Evolutionary conservation across 257 asterid genomes (phyloP), one percentile per base, ranked within the genome.

Genomic region (Jaltomata sinuosa): DNA sequence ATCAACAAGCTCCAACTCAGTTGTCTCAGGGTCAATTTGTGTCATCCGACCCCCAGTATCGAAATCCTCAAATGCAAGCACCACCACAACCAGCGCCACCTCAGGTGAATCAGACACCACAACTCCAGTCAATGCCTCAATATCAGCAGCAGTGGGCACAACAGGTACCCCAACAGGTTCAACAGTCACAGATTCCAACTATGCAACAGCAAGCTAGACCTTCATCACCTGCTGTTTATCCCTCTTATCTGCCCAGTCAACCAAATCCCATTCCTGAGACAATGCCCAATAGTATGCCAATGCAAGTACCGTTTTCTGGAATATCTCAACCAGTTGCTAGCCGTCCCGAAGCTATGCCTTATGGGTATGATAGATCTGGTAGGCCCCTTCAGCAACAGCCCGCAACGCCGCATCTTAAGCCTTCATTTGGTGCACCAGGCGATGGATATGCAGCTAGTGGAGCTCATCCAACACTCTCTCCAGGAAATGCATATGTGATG

Each of bases 141-240:
- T 93, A 95, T 88, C 97, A 88, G 82, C 96, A 89, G 78, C 99
- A 91, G 82, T 97, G 98, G 99, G 62, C 91, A 79, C 97, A 86
- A 84, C 98, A 91, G 84, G 65, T 82, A 6, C 91, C 88, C 34
- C 94, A 85, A 57, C 93, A 84, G 22, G 88, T 82, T 85, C 96
- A 89, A 67, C 91, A 85, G 53, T 83, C 94, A 5, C 91, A 88
- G 54, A 27, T 22, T 59, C 84, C 91, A 9, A 81, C 84, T 83
- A 89, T 90, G 89, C 97, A 90, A 86, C 90, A 91, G 22, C 97
- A 93, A 89, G 91, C 89, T 62, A 89, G 97, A 83, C 86, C 93
- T 32, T 85, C 94, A 29, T 87, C 98, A 76, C 89, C 96, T 80
- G 61, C 94, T 49, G 93, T 90, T 85, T 93, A 94, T 86, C 88